Evolutionary conservation across 441 rosid genomes (phyloP), one percentile per base, ranked within the genome.

Genomic region (Rhodomyrtus psidioides): DNA sequence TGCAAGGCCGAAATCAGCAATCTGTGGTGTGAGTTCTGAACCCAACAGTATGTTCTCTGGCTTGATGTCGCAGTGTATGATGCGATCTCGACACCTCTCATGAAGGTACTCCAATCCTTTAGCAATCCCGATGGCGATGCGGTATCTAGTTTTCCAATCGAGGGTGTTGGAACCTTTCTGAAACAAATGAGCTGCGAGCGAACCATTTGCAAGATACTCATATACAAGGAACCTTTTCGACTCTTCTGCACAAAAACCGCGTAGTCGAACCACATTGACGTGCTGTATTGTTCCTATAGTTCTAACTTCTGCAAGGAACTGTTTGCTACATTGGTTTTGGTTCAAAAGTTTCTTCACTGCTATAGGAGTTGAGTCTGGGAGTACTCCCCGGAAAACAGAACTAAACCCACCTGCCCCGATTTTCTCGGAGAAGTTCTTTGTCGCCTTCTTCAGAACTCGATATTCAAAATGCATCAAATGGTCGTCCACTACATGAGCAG

Each of bases 1-100:
- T 3, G 88, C 65, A 21, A 89, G 86, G 55, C 90, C 90, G 7
- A 89, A 89, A 46, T 89, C 90, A 51, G 90, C 83, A 27, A 89
- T 84, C 82, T 85, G 83, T 26, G 90, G 84, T 19, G 34, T 74
- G 16, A 83, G 83, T n/a, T 84, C n/a, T 60, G 83, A 85, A 55
- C 83, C 83, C 21, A 89, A 75, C 62, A 87, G 55, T 53, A 88
- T 86, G 70, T 88, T 88, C 42, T 82, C 85, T 2, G 88, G 90
- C 58, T 88, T 88, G 34, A 88, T 86, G 28, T 88, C 87, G 34
- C 83, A 86, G 83, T 86, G 88, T 34, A 86, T 83, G n/a, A 86
- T 88, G 81, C 62, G 30, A 8, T 86, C 60, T 58, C 82, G 54
- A 84, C 88, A 86, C 76, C 82, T 82, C 15, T 88, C 88, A 2